Base-by-base conservation (phyloP, 768 basidiomycete species). In the Boletus rubropictus region DNA sequence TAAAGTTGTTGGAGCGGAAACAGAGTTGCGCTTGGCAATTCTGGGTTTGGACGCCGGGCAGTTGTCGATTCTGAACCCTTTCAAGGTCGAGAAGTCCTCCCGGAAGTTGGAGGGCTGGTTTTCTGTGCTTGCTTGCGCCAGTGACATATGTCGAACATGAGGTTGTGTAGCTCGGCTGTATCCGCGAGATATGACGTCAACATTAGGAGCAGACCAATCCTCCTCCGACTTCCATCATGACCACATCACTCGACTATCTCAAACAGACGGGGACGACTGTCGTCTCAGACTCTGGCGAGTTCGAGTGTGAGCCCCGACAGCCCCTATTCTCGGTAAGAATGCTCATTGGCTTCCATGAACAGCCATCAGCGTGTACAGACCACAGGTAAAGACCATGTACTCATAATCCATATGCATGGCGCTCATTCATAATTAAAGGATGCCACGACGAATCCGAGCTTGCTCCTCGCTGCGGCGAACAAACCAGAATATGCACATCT, bases 281-380 rank as follows among this genome's bases (percentile, higher is more conserved):
- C 66, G 90, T 94, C 64, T 90, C 88, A 36, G 93, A 98, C 76
- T 89, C 91, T 48, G 93, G 93, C 44, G 92, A 95, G 70, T 94
- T 95, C 64, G 89, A 89, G 69, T 76, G 89, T 74, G 48, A 60
- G 72, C 34, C n/a, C n/a, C n/a, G n/a, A n/a, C n/a, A n/a, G 50
- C 48, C 49, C 58, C 50, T 54, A 37, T 61, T 44, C 20, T 24
- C 4, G 0, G 17, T n/a, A 21, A 1, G 24, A 1, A 47, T 49
- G 60, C 42, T 66, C 59, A 58, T 50, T 42, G 10, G n/a, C n/a
- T n/a, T 1, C 4, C 4, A 32, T 62, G 34, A 50, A 39, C 61
- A 91, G 89, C 86, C 50, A 94, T 96, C 72, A 89, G 81, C 70
- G 83, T 79, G 50, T 96, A 93, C 81, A 92, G 93, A 76, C 94